Base-by-base conservation (phyloP, 73 alveolate species). In the Durusdinium trenchii region DNA sequence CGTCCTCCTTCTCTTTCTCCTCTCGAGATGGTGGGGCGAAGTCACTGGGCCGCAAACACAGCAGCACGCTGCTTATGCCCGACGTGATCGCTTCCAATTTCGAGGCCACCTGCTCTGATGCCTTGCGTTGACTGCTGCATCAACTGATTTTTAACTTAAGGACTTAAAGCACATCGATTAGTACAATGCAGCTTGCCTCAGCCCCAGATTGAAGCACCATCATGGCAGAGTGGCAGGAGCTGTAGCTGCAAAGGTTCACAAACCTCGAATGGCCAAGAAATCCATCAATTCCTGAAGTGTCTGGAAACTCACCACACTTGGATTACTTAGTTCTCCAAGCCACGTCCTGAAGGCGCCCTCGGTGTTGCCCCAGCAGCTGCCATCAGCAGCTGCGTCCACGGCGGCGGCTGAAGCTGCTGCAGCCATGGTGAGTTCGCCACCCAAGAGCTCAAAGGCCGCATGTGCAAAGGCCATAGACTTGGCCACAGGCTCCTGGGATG, bases 341-440 rank as follows among this genome's bases (percentile, higher is more conserved):
- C n/a, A 23, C 73, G 73, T 60, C 30, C 30, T 2, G 30, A 23
- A 60, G 73, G 73, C 73, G 73, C 73, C 30, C n/a, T 1, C 1
- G 73, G 69, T 64, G 26, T 47, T n/a, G 92, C 92, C 51, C 92
- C 92, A 81, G 64, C 92, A 81, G 92, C 92, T 81, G 69, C 92
- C 47, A 47, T 81, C 92, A 30, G 45, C 47, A 28, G 64, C 32
- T 1, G 73, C 73, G 73, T 23, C 73, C 30, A 1, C 32, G 23
- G 23, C 3, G 1, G 73, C 73, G 73, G 73, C 73, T 60, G 1
- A 23, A 57, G 23, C 3, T 2, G 73, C 73, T 32, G 73, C 73
- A 23, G 18, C 73, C 1, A 60, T 2, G n/a, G n/a, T 23, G n/a
- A 0, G 0, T 60, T 2, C 73, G 73, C 73, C 73, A 60, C 1